Evolutionary conservation across 2,329 filamentous ascomycete species (phyloP).

Genomic region (Xenosphaeropsis pyriputrescens): DNA sequence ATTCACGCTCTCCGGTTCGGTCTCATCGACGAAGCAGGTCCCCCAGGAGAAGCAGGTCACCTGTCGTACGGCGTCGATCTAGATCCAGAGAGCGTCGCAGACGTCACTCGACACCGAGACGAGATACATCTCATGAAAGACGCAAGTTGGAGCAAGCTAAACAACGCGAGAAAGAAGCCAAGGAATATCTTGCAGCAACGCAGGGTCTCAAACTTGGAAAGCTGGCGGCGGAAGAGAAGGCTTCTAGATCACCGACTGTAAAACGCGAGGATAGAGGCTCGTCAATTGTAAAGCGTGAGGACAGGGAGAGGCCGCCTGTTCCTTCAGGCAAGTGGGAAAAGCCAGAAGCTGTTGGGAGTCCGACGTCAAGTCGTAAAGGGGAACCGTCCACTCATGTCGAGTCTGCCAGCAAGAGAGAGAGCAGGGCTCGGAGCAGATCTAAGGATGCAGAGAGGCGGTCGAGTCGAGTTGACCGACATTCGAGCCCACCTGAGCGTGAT

Average conservation of each 20-base stretch:
- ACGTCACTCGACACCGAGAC: constrained; percentile 1
- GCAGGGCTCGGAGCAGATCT: background rate
- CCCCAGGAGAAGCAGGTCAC: constrained; percentile 1
- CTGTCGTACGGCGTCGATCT: background rate
- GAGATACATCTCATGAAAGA: constrained; percentile 5
- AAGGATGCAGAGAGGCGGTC: constrained; percentile 3
- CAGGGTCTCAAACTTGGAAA: constrained; percentile 17
- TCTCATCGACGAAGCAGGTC: constrained; percentile 1
- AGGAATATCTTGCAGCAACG: constrained; percentile 41
- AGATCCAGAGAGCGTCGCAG: constrained; percentile 1
- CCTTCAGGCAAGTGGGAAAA: constrained; percentile 1
- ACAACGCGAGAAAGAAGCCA: constrained; percentile 48
- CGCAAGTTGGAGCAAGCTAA: constrained; percentile 46
- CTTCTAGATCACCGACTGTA: background rate
- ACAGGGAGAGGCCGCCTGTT: background rate
- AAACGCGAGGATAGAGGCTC: background rate
- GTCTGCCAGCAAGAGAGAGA: constrained; percentile 5
- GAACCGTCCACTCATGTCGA: constrained; percentile 2
- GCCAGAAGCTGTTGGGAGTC: constrained; percentile 1
- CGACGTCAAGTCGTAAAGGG: constrained; percentile 1
- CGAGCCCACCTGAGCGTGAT: constrained; percentile 17
- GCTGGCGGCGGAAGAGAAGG: constrained; percentile 41
- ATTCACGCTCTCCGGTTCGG: constrained; percentile 1
- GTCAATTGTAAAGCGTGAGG: constrained; percentile 1
- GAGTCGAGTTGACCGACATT: constrained; percentile 15